These are phyloP conservation scores for Suillus ampliporus DNA, from an alignment of 768 basidiomycete genomes.

Conservation along the genomic window DNA sequence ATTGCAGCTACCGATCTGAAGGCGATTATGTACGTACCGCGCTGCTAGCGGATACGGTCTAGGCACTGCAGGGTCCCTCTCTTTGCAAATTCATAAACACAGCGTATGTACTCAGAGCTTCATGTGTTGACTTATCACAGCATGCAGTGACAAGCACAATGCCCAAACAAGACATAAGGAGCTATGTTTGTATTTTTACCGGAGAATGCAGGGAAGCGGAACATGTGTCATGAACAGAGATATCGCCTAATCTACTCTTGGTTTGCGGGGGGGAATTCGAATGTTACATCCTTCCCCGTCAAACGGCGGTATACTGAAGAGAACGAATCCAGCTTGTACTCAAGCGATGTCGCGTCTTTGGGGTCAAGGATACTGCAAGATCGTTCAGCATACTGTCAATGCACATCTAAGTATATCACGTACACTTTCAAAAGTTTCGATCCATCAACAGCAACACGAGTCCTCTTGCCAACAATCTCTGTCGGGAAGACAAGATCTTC, in stretches of 20 bases:
- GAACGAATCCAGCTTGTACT: slow-evolving; percentile 99
- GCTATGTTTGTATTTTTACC: slow-evolving; percentile 44
- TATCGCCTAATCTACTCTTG: slow-evolving; percentile 61
- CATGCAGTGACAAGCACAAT: too few species aligned
- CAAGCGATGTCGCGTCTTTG: slow-evolving; percentile 96
- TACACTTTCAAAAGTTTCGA: slow-evolving; percentile 98
- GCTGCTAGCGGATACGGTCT: too few species aligned
- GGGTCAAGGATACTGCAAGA: slow-evolving; percentile 86
- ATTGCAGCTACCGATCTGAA: too few species aligned
- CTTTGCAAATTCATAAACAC: too few species aligned
- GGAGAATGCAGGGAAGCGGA: slow-evolving; percentile 26
- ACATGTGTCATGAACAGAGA: slow-evolving; percentile 41
- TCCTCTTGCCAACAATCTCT: slow-evolving; percentile 99
- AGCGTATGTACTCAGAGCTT: too few species aligned
- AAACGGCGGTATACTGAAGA: slow-evolving; percentile 94
- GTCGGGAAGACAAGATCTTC: slow-evolving; percentile 99
- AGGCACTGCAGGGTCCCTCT: too few species aligned
- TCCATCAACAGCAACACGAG: slow-evolving; percentile 91
- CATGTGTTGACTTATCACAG: too few species aligned
- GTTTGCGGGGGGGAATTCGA: slow-evolving; percentile 84
- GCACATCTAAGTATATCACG: slow-evolving; percentile 40
- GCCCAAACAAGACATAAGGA: slow-evolving; percentile 35
- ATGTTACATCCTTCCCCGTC: slow-evolving; percentile 96
- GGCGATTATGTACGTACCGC: too few species aligned
- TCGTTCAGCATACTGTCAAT: slow-evolving; percentile 22